Conservation (phyloP, 306 rosid species). For the Cicer cuneatum region DNA sequence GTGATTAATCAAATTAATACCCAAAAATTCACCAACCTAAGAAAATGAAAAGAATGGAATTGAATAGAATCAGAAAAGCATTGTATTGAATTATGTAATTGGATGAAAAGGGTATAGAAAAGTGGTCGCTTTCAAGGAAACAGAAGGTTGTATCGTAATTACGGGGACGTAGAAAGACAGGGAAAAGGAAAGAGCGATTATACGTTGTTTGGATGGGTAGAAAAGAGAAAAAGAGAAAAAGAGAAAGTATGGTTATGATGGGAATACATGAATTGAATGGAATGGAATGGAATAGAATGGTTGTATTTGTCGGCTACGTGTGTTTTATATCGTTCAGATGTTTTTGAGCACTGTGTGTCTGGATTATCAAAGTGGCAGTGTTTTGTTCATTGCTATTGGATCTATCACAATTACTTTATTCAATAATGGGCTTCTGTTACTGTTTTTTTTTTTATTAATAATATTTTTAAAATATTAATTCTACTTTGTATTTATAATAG, state of each 20-base stretch:
- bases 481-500: too few relatives aligned
- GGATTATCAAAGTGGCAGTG: slow-evolving; percentile 1
- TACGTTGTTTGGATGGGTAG: slow-evolving; percentile 16
- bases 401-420: background rate
- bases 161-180: background rate
- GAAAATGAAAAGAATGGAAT: background rate
- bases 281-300: background rate
- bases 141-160: background rate
- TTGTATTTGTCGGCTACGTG: slow-evolving; percentile 24
- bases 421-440: too few relatives aligned
- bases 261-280: slow-evolving; percentile 37
- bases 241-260: slow-evolving; percentile 39
- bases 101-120: slow-evolving; percentile 34
- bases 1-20: background rate
- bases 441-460: too few relatives aligned
- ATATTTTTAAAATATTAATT: too few relatives aligned
- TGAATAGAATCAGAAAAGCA: slow-evolving; percentile 36
- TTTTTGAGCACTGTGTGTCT: background rate
- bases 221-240: slow-evolving; percentile 6
- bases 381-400: slow-evolving; percentile 5
- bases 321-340: background rate
- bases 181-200: slow-evolving; percentile 2
- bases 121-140: slow-evolving; percentile 25
- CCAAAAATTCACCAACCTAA: background rate
- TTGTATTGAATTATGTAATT: background rate